Base-by-base conservation (phyloP, 2,329 filamentous ascomycete genomes). In the Paramyrothecium sp. region DNA sequence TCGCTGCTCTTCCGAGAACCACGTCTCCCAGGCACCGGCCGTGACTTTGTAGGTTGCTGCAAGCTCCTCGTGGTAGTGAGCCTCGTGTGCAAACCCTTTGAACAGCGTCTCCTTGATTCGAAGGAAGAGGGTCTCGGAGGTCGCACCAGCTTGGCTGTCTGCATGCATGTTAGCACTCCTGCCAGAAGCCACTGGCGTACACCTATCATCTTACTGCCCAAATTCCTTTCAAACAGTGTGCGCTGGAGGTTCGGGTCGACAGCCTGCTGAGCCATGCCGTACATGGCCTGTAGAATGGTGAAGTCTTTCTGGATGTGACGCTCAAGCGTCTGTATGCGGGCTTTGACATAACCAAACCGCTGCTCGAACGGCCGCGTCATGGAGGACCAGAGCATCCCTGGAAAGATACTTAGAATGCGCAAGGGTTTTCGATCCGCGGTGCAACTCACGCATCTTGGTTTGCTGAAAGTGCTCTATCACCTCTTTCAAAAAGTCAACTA, bases 1-100 rank as follows among this genome's bases (percentile, higher is more conserved):
- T 23, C 49, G 49, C 22, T 51, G 49, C 49, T 51, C 49, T 19
- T 51, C 49, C 17, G 49, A 20, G n/a, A 51, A 51, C 49, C 49
- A 51, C 13, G 20, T 51, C 8, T 51, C 49, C 49, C 49, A 51
- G 8, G 49, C 17, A 30, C 49, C 49, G 21, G 49, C 11, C 20
- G 49, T 51, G 23, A 51, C 22, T n/a, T 19, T 16, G 49, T 51
- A 51, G 10, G 49, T 51, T 30, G 49, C 23, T 3, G 49, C 49
- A 2, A 51, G 49, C 21, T 51, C 49, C 30, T 51, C 49, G 49
- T 51, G 49, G 16, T 30, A 33, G 11, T 34, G 22, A 13, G 49
- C 49, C 16, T 51, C 49, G 49, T 51, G 49, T 16, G 49, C 23
- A 19, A 51, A 51, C 12, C 49, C 49, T 51, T 33, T 19, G 23